Evolutionary conservation across 768 basidiomycete species (phyloP), one percentile per base, ranked within the genome.

Genomic region (Lepiota brunneoincarnata): DNA sequence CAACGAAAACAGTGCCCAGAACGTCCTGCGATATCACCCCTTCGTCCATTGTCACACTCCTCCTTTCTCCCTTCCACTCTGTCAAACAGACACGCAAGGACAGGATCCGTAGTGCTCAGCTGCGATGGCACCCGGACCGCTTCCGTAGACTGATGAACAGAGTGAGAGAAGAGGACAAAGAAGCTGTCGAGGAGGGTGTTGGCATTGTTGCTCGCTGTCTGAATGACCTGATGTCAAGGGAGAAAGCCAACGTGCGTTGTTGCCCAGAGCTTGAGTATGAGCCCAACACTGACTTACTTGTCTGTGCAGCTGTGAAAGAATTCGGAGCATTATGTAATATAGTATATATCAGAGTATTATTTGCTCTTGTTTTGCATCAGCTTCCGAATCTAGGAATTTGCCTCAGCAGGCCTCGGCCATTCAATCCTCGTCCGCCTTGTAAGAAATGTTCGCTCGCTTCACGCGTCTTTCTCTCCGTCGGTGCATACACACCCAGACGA

Each of bases 91-190:
- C 83, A 35, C 76, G 74, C 57, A 88, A 82, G 65, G 87, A 90
- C 51, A 76, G 87, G 54, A 78, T 90, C 55, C 79, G 82, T 42
- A 73, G 67, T 23, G 88, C 86, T 0, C 77, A 87, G 66, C 77
- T 87, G 18, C 75, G 87, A 39, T 91, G 89, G 89, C 90, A 93
- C 63, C 91, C 90, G 2, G 90, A 92, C 67, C 72, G 87, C 41
- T 91, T 91, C 71, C 69, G 78, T 53, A 71, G 86, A 36, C 57
- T 87, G 39, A 65, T 87, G 49, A 65, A 61, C 12, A 74, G 81
- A 61, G 81, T 90, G 2, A 64, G 61, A 3, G 78, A 76, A 35
- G 69, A 71, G 44, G 87, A 91, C 35, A 80, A 63, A 61, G 71
- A 58, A 17, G 60, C 59, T 28, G 81, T 90, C 4, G 81, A 87